A percentile compares a stretch with the other conserved stretches of the same genome.
phyloP scores from a whole-genome alignment of 2,329 filamentous ascomycete genomes.

The Cadophora sp. region DNA sequence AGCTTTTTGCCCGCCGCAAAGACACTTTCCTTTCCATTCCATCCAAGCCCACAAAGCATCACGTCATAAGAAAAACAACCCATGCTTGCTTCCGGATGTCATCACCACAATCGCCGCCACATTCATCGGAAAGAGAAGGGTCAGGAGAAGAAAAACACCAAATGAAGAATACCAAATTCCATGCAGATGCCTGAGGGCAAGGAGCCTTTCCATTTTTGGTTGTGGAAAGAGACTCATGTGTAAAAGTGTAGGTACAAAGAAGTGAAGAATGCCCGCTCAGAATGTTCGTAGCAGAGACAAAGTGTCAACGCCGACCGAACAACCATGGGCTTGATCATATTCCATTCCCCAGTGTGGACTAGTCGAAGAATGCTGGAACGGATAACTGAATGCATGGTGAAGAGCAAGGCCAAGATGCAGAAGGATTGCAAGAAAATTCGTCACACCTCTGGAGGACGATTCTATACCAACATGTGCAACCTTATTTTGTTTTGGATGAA shows the following conservation, averaged over 20 bases:
- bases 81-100: conserved; percentile 17
- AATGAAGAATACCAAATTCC: conserved; percentile 17
- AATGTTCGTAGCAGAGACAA: conserved; percentile 13
- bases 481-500: conserved; percentile 22
- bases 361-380: conserved; percentile 9
- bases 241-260: conserved; percentile 23
- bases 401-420: conserved; percentile 23
- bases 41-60: conserved; percentile 24
- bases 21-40: not conserved
- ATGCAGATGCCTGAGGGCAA: conserved; percentile 18
- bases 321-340: conserved; percentile 10
- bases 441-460: conserved; percentile 28
- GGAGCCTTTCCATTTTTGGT: conserved; percentile 1
- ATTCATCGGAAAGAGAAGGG: not conserved
- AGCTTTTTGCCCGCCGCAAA: not conserved
- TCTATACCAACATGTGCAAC: conserved; percentile 29
- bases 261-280: conserved; percentile 18
- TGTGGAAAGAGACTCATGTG: not conserved
- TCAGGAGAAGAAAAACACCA: not conserved
- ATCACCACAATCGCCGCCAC: not conserved
- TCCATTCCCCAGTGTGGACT: not conserved
- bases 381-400: conserved; percentile 8
- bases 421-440: conserved; percentile 27
- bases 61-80: conserved; percentile 1
- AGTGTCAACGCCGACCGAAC: conserved; percentile 1